These are phyloP conservation scores for Neopestalotiopsis clavispora DNA, from an alignment of 2,329 filamentous ascomycete genomes.

Conservation along the genomic window DNA sequence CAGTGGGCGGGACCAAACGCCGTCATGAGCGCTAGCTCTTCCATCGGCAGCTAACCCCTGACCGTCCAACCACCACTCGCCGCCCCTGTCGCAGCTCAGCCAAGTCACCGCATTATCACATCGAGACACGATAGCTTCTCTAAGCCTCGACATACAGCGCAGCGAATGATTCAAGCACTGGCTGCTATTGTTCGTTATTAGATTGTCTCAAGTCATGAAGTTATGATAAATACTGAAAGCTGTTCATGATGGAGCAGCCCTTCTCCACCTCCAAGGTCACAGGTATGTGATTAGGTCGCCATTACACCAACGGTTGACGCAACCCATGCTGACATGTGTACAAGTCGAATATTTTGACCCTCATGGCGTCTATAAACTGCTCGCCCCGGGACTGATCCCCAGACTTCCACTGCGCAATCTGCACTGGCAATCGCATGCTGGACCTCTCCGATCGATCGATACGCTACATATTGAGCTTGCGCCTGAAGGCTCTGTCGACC, in stretches of 20 bases:
- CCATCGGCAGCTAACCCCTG: slow-evolving; percentile 4
- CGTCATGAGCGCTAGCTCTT: slow-evolving; percentile 2
- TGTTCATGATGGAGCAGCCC: slow-evolving; percentile 66
- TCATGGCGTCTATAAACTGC: slow-evolving; percentile 81
- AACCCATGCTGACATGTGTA: slow-evolving; percentile 17
- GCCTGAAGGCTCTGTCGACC: slow-evolving; percentile 58
- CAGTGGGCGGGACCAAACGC: slow-evolving; percentile 4
- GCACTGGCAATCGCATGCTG: slow-evolving; percentile 94
- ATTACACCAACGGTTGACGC: slow-evolving; percentile 18
- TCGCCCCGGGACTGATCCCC: slow-evolving; percentile 77
- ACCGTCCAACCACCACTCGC: neutral
- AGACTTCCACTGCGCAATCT: slow-evolving; percentile 88
- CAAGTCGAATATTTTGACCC: slow-evolving; percentile 96
- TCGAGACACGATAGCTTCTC: slow-evolving; percentile 5
- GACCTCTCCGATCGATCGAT: slow-evolving; percentile 90
- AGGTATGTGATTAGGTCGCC: slow-evolving; percentile 50
- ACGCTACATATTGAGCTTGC: slow-evolving; percentile 89
- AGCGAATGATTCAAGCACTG: neutral
- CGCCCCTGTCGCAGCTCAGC: neutral
- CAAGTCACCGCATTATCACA: neutral
- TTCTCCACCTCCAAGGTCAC: slow-evolving; percentile 79
- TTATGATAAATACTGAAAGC: slow-evolving; percentile 30
- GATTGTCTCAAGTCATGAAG: slow-evolving; percentile 32
- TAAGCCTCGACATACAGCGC: neutral
- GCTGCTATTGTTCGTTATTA: neutral